These are phyloP conservation scores for Candida gigantensis DNA, from an alignment of 1,139 yeast genomes.

Conservation along the genomic window DNA sequence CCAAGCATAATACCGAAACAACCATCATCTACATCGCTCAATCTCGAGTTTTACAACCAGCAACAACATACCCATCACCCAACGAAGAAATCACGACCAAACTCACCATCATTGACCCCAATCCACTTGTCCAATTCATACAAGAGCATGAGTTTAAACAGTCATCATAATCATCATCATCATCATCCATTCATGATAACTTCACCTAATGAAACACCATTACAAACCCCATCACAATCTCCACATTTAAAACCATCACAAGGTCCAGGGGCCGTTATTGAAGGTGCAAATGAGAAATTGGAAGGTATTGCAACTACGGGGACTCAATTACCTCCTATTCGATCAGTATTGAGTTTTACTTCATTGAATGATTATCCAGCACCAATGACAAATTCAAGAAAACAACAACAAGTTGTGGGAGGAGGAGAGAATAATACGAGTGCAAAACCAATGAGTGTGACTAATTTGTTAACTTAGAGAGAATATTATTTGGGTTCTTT, in stretches of 20 bases:
- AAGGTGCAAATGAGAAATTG: conserved; percentile 25
- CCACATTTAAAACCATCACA: conserved; percentile 38
- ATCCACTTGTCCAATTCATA: conserved; percentile 4
- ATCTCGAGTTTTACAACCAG: conserved; percentile 27
- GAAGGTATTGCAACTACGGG: conserved; percentile 42
- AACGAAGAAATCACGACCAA: conserved; percentile 42
- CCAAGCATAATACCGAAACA: conserved; percentile 14
- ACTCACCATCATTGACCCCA: conserved; percentile 32
- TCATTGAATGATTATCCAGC: conserved; percentile 17
- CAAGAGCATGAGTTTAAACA: conserved; percentile 4
- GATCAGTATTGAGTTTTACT: conserved; percentile 40
- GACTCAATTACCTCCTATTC: conserved; percentile 46
- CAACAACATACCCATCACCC: conserved; percentile 14
- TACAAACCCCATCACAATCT: conserved; percentile 44
- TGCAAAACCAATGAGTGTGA: conserved; percentile 5
- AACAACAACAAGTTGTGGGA: not conserved
- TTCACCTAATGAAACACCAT: conserved; percentile 21
- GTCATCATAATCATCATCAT: no score
- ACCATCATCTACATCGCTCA: conserved; percentile 24
- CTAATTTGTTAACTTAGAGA: conserved; percentile 1
- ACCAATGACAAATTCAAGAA: no score
- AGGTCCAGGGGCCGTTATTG: conserved; percentile 18
- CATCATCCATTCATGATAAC: conserved; percentile 18
- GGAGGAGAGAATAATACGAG: not conserved
- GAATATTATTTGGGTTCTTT: no score